Conservation (phyloP, 768 basidiomycete species). For the Leccinum longicurvipes region DNA sequence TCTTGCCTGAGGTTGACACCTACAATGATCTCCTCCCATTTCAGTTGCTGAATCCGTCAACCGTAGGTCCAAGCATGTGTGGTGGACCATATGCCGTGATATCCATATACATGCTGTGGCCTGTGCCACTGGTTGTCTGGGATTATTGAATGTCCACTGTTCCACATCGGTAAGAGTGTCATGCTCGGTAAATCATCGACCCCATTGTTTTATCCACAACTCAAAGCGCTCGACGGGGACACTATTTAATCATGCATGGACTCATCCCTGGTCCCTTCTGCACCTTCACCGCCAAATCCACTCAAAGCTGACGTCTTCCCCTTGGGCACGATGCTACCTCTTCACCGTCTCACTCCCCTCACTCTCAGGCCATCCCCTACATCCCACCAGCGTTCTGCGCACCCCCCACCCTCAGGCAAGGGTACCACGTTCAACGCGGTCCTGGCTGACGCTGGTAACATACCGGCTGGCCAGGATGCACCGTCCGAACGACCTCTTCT, state of each 20-base stretch:
- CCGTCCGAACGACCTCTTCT: not conserved
- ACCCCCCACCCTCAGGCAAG: conserved; percentile 1
- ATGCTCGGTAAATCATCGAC: not conserved
- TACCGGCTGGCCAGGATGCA: not conserved
- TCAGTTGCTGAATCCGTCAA: not conserved
- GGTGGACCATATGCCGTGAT: not conserved
- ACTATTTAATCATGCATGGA: conserved; percentile 13
- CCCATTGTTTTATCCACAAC: conserved; percentile 19
- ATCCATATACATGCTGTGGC: not conserved
- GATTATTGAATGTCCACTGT: conserved; percentile 7
- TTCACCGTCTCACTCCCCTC: conserved; percentile 4
- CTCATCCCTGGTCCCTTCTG: not conserved
- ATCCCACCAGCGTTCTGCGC: not conserved
- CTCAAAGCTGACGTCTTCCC: not conserved
- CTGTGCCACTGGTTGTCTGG: not conserved
- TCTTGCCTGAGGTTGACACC: not conserved
- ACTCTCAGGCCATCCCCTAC: conserved; percentile 4
- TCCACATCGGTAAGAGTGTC: conserved; percentile 1
- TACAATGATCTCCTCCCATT: not conserved
- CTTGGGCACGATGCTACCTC: conserved; percentile 10
- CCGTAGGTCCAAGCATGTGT: not conserved
- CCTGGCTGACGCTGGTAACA: conserved; percentile 1
- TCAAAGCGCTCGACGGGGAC: not conserved
- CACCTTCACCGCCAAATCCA: not conserved
- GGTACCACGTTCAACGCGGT: not conserved